Evolutionary conservation across 306 rosid genomes (phyloP).

Genomic region (Trifolium fragiferum): DNA sequence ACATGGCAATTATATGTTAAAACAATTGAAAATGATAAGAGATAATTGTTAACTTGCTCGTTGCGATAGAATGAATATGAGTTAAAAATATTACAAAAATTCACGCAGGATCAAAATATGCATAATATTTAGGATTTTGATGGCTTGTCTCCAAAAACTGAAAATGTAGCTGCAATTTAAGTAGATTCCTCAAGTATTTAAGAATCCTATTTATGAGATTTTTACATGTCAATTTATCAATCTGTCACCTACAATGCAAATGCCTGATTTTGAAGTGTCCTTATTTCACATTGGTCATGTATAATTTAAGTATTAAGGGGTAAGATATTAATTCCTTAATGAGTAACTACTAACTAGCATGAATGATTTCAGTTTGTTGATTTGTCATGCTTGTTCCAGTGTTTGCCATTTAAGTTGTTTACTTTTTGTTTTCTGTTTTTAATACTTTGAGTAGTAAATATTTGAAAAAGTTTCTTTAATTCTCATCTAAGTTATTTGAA

Average conservation of each 20-base stretch:
- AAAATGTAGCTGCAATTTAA: conserved; percentile 23
- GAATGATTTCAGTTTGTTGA: conserved; percentile 34
- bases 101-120: conserved; percentile 22
- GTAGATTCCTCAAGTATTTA: conserved; percentile 22
- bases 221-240: not conserved
- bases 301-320: conserved; percentile 1
- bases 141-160: conserved; percentile 27
- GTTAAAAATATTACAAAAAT: conserved; percentile 1
- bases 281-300: not conserved
- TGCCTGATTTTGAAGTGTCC: conserved; percentile 30
- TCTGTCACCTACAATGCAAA: not conserved
- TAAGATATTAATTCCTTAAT: conserved; percentile 4
- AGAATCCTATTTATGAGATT: conserved; percentile 18
- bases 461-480: not conserved
- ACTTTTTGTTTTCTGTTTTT: conserved; percentile 2
- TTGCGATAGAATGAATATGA: not conserved
- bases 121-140: not conserved
- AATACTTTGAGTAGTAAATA: conserved; percentile 3
- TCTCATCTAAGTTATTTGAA: conserved; percentile 17
- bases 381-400: conserved; percentile 12
- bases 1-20: not conserved
- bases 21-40: conserved; percentile 2
- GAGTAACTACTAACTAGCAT: conserved; percentile 25
- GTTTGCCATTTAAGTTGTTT: conserved; percentile 3
- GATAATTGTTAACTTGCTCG: conserved; percentile 4